These are phyloP conservation scores for Raphanus raphanistrum DNA, from an alignment of 345 rosid species.

Conservation along the genomic window DNA sequence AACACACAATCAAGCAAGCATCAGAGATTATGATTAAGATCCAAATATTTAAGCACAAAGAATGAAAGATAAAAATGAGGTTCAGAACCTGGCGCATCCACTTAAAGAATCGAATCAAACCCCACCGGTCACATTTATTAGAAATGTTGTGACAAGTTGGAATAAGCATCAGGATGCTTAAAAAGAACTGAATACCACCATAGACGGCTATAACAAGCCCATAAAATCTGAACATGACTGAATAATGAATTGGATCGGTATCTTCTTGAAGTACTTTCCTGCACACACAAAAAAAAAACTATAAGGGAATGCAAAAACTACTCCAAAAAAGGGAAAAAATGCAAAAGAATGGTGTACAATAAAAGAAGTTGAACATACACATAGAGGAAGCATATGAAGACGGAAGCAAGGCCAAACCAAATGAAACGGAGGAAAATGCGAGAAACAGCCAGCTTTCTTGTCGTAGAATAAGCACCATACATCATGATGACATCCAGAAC, in stretches of 20 bases:
- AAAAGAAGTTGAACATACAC: constrained; percentile 57
- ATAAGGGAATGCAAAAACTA: constrained; percentile 6
- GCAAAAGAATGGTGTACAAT: constrained; percentile 12
- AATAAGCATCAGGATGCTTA: constrained; percentile 81
- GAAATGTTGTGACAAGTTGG: constrained; percentile 76
- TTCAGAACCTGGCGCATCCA: constrained; percentile 95
- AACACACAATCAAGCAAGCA: constrained; percentile 30
- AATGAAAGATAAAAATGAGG: constrained; percentile 9
- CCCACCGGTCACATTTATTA: constrained; percentile 77
- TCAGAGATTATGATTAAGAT: background rate
- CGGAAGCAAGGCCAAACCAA: constrained; percentile 78
- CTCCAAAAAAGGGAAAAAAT: background rate
- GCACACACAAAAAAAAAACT: constrained; percentile 29
- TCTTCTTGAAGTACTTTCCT: constrained; percentile 70
- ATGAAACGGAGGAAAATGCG: constrained; percentile 83
- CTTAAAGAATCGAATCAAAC: constrained; percentile 69
- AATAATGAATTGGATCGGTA: constrained; percentile 38
- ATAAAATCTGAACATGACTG: constrained; percentile 61
- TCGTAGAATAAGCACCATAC: constrained; percentile 95
- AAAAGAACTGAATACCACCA: constrained; percentile 75
- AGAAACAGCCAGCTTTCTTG: constrained; percentile 71
- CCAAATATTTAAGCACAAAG: constrained; percentile 2
- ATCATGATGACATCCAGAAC: constrained; percentile 84
- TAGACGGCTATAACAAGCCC: constrained; percentile 74
- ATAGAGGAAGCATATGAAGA: constrained; percentile 75